A percentile compares a stretch with the other conserved stretches of the same genome.
Evolutionary conservation across 257 asterid species (phyloP).

Genomic region (Ilex asprella): DNA sequence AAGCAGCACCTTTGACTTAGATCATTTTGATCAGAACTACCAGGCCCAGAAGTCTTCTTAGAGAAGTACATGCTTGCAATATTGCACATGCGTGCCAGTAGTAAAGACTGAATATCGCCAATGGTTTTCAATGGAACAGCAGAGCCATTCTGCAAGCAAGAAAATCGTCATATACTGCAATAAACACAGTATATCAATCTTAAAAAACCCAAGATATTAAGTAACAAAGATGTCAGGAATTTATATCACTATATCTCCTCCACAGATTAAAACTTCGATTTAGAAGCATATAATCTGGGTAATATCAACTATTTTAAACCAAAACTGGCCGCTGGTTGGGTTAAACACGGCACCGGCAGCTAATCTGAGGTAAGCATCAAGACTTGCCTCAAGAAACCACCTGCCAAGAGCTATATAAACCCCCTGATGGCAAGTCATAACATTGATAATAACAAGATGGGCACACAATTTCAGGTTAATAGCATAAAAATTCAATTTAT

Average conservation of each 20-base stretch:
- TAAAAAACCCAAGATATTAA: background rate
- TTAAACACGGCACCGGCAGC: no score
- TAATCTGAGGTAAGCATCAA: no score
- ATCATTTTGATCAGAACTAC: slow-evolving; percentile 48
- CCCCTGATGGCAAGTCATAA: slow-evolving; percentile 7
- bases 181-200: slow-evolving; percentile 10
- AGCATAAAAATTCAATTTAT: no score
- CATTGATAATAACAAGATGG: slow-evolving; percentile 1
- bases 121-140: slow-evolving; percentile 38
- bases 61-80: slow-evolving; percentile 59
- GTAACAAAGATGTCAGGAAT: background rate
- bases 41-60: slow-evolving; percentile 50
- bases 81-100: slow-evolving; percentile 72
- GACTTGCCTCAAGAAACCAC: no score
- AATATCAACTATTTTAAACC: no score
- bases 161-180: slow-evolving; percentile 14
- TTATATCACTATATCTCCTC: no score
- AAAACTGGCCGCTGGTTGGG: no score
- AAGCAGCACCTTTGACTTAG: slow-evolving; percentile 55
- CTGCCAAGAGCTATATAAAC: background rate
- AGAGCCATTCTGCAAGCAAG: slow-evolving; percentile 49
- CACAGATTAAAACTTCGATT: no score
- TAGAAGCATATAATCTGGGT: no score
- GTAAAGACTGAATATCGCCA: slow-evolving; percentile 69
- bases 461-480: background rate